Conservation (phyloP, 2,329 filamentous ascomycete genomes). For the Cadophora malorum region DNA sequence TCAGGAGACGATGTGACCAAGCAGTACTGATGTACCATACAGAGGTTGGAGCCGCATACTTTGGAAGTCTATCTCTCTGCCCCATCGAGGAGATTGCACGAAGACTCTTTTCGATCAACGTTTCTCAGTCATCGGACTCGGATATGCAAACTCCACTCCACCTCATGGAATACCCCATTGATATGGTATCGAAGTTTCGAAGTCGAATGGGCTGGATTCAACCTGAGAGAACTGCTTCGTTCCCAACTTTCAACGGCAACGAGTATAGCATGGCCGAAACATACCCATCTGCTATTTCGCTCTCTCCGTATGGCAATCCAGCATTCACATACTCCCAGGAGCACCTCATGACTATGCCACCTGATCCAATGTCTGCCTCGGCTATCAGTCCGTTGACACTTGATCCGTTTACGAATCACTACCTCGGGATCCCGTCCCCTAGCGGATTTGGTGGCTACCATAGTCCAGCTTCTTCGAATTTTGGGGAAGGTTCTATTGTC, state of each 20-base stretch:
- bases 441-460: conserved; percentile 58
- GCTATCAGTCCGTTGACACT: conserved; percentile 62
- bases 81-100: conserved; percentile 88
- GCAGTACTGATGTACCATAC: not conserved
- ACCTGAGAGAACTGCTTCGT: conserved; percentile 63
- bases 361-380: conserved; percentile 53
- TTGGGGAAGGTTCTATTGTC: conserved; percentile 64
- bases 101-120: conserved; percentile 72
- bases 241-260: conserved; percentile 64
- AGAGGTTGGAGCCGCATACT: conserved; percentile 88
- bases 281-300: conserved; percentile 52
- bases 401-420: conserved; percentile 61
- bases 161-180: conserved; percentile 76
- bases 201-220: conserved; percentile 71
- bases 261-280: conserved; percentile 58
- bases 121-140: conserved; percentile 61
- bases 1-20: not conserved
- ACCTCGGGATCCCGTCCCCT: conserved; percentile 68
- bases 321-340: conserved; percentile 70
- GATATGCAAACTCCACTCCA: conserved; percentile 66
- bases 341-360: conserved; percentile 62
- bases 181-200: conserved; percentile 73
- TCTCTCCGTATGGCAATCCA: conserved; percentile 62
- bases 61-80: conserved; percentile 77
- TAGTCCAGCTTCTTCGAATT: conserved; percentile 68